Evolutionary conservation across 768 basidiomycete genomes (phyloP).

Genomic region (Tricholoma hemisulphureum): DNA sequence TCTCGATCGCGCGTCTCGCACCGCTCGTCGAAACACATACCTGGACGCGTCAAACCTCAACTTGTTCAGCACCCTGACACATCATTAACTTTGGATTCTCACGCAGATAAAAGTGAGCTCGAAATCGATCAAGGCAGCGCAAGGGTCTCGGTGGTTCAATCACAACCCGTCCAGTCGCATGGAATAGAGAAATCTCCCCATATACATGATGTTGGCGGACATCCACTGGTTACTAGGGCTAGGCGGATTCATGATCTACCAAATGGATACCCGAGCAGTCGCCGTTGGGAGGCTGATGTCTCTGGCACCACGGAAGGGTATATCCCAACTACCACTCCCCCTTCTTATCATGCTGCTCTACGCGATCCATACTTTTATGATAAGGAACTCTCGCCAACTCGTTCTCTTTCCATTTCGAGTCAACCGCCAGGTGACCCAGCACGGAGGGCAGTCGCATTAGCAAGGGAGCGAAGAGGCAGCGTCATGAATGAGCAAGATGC

Average conservation of each 20-base stretch:
- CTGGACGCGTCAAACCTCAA: slow-evolving; percentile 4
- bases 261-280: slow-evolving; percentile 1
- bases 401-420: slow-evolving; percentile 14
- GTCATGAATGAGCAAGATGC: slow-evolving; percentile 69
- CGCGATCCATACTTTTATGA: slow-evolving; percentile 22
- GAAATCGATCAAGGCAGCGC: background rate
- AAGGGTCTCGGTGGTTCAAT: background rate
- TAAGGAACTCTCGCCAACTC: slow-evolving; percentile 23
- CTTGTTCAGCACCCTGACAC: slow-evolving; percentile 8
- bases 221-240: slow-evolving; percentile 11
- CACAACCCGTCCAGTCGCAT: background rate
- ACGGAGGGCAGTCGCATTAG: slow-evolving; percentile 27
- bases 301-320: slow-evolving; percentile 35
- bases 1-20: background rate
- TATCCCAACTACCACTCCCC: slow-evolving; percentile 41
- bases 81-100: slow-evolving; percentile 14
- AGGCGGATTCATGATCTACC: slow-evolving; percentile 8
- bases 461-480: slow-evolving; percentile 45
- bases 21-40: slow-evolving; percentile 1
- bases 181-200: slow-evolving; percentile 11
- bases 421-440: slow-evolving; percentile 16
- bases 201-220: slow-evolving; percentile 4
- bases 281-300: slow-evolving; percentile 8
- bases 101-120: slow-evolving; percentile 5
- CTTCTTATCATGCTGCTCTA: slow-evolving; percentile 48